Percentiles rank a stretch among this genome's conserved stretches.
These are phyloP conservation scores for Elsinoe ampelina DNA, from an alignment of 2,329 filamentous ascomycete species.

Conservation along the genomic window DNA sequence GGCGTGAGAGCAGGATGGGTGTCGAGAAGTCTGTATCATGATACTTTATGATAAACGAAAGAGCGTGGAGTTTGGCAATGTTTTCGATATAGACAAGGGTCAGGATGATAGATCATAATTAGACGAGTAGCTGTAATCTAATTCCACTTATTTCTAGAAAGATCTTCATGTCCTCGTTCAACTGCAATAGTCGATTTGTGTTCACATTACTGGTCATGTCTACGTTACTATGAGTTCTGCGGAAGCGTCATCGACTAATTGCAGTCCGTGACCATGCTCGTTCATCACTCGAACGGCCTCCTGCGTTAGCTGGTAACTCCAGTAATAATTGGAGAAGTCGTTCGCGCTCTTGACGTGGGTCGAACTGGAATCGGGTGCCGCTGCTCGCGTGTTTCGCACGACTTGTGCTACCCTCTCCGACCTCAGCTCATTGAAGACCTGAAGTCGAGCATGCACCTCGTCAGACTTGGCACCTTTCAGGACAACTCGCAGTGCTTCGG, in stretches of 20 bases:
- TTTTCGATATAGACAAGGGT: background rate
- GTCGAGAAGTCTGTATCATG: background rate
- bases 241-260: background rate
- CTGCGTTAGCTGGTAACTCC: background rate
- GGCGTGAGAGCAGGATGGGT: background rate
- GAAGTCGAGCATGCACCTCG: background rate
- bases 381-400: background rate
- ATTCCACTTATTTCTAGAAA: no score
- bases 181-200: background rate
- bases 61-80: no score
- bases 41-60: background rate
- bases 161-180: background rate
- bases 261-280: background rate
- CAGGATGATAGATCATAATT: background rate
- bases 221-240: background rate
- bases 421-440: background rate
- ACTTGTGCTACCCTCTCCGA: background rate
- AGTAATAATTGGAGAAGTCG: slow-evolving; percentile 1
- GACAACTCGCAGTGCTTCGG: background rate
- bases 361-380: background rate
- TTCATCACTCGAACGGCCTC: background rate
- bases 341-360: background rate
- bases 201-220: background rate
- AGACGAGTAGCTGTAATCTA: background rate
- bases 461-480: background rate